phyloP scores from a whole-genome alignment of 176 grass and related monocot species.

The Rhipidocladum racemiflorum region DNA sequence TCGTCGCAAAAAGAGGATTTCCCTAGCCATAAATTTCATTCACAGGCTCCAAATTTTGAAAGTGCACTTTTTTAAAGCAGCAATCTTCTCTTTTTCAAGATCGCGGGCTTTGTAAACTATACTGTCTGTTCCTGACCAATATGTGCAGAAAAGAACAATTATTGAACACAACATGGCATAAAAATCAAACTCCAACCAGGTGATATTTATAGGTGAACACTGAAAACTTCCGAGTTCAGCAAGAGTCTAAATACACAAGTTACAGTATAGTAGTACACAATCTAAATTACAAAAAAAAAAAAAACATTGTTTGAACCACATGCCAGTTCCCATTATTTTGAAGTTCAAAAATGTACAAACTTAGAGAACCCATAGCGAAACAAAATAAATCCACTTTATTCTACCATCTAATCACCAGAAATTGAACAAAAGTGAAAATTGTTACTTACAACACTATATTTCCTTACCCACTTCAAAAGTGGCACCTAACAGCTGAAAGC shows the following conservation, averaged over 20 bases:
- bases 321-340: background rate
- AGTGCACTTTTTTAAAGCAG: conserved; percentile 97
- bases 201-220: background rate
- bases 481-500: too few relatives aligned
- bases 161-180: background rate
- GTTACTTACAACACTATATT: background rate
- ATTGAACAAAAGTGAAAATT: background rate
- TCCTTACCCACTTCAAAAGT: too few relatives aligned
- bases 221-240: background rate
- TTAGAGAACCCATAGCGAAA: conserved; percentile 6
- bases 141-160: conserved; percentile 44
- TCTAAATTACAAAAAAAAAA: background rate
- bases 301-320: background rate
- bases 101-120: conserved; percentile 90
- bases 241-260: background rate
- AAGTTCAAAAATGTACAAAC: background rate
- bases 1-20: conserved; percentile 90
- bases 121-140: conserved; percentile 97
- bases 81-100: conserved; percentile 85
- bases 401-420: background rate
- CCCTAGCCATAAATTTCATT: conserved; percentile 96
- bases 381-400: background rate
- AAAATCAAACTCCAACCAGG: background rate
- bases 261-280: background rate
- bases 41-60: conserved; percentile 96